Percentiles rank a stretch among this genome's conserved stretches.
phyloP scores from a whole-genome alignment of 768 basidiomycete genomes.

The Tephrocybe sp. region DNA sequence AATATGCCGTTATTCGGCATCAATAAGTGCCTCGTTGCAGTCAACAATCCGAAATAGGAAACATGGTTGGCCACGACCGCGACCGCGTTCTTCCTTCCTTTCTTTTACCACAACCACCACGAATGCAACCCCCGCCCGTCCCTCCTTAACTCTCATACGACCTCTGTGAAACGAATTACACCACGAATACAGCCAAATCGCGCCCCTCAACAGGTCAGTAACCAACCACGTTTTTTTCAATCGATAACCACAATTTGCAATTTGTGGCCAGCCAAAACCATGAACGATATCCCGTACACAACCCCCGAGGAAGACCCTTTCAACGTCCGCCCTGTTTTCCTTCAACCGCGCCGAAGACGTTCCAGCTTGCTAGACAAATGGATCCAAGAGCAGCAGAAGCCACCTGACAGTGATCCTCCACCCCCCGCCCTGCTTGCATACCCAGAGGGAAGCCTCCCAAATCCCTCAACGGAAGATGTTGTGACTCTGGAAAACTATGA shows the following conservation, averaged over 20 bases:
- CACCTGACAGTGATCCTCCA: slow-evolving; percentile 14
- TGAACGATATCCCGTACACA: slow-evolving; percentile 48
- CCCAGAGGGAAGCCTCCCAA: slow-evolving; percentile 30
- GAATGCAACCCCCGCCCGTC: slow-evolving; percentile 18
- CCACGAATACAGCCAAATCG: not conserved
- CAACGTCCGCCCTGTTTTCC: slow-evolving; percentile 35
- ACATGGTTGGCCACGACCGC: slow-evolving; percentile 26
- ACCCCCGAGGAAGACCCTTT: slow-evolving; percentile 54
- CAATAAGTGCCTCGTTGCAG: slow-evolving; percentile 34
- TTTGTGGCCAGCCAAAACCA: slow-evolving; percentile 10
- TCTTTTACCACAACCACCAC: slow-evolving; percentile 11
- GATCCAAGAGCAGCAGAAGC: slow-evolving; percentile 49
- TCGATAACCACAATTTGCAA: not conserved
- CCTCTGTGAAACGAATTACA: slow-evolving; percentile 2
- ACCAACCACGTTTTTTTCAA: not conserved
- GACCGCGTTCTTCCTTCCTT: slow-evolving; percentile 26
- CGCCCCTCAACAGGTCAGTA: slow-evolving; percentile 2
- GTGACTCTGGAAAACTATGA: slow-evolving; percentile 45
- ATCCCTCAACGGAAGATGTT: slow-evolving; percentile 26
- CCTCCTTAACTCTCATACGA: slow-evolving; percentile 4
- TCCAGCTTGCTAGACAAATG: slow-evolving; percentile 56
- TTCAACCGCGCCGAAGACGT: slow-evolving; percentile 36
- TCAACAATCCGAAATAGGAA: slow-evolving; percentile 32
- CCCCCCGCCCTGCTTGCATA: slow-evolving; percentile 36
- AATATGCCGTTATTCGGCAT: not conserved